Percentiles rank a stretch among this genome's conserved stretches.
Conservation (phyloP, 2,329 filamentous ascomycete species). For the Cercospora canescens region DNA sequence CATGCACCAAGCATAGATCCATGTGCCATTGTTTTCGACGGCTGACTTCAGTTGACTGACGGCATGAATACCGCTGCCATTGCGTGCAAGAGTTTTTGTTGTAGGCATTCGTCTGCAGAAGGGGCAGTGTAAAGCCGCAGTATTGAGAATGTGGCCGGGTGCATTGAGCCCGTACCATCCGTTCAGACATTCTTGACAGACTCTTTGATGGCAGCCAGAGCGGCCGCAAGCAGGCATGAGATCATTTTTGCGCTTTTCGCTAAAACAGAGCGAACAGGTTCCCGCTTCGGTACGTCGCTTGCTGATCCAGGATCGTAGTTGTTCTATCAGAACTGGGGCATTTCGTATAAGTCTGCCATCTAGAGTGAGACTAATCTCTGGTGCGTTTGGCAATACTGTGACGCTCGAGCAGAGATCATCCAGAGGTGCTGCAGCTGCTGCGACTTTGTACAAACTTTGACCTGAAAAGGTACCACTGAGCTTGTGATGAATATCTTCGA, state of each 20-base stretch:
- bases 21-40: conserved; percentile 8
- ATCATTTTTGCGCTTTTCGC: conserved; percentile 2
- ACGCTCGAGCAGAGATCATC: conserved; percentile 8
- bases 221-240: conserved; percentile 11
- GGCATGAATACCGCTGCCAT: conserved; percentile 9
- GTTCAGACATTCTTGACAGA: conserved; percentile 6
- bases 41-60: conserved; percentile 6
- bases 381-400: not conserved
- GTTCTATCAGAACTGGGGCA: not conserved
- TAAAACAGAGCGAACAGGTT: conserved; percentile 16
- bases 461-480: conserved; percentile 5
- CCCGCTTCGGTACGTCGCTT: conserved; percentile 10
- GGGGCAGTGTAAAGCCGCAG: conserved; percentile 14
- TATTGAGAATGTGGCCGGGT: conserved; percentile 15
- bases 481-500: conserved; percentile 1
- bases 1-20: conserved; percentile 17
- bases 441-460: not conserved
- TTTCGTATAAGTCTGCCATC: conserved; percentile 7
- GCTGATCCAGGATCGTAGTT: conserved; percentile 9
- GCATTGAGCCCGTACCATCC: conserved; percentile 17
- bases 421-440: not conserved
- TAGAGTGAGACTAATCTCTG: not conserved
- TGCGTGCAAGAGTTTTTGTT: conserved; percentile 7
- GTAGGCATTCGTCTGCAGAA: conserved; percentile 14
- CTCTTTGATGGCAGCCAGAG: conserved; percentile 14